A percentile compares a stretch with the other conserved stretches of the same genome.
phyloP scores from a whole-genome alignment of 2,329 filamentous ascomycete species.

The Alternaria conjuncta region DNA sequence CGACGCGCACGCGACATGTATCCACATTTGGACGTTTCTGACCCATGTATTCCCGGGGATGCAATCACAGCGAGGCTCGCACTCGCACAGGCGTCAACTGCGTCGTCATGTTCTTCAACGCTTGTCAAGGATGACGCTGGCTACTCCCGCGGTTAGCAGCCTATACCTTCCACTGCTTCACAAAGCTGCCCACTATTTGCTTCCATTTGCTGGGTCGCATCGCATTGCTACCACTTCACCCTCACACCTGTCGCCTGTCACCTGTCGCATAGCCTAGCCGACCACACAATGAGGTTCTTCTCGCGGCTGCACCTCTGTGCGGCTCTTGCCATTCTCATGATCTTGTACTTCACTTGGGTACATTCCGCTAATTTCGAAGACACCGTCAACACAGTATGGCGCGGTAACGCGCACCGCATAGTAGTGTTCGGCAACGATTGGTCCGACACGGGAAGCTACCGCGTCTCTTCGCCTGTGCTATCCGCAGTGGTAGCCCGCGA shows the following conservation, averaged over 20 bases:
- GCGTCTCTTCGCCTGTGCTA: slow-evolving; percentile 37
- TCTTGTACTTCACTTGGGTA: slow-evolving; percentile 43
- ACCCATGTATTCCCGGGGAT: slow-evolving; percentile 5
- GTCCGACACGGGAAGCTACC: slow-evolving; percentile 48
- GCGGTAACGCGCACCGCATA: slow-evolving; percentile 36
- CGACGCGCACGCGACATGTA: slow-evolving; percentile 21
- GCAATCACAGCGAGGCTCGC: slow-evolving; percentile 2
- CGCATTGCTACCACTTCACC: not conserved
- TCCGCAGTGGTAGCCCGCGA: slow-evolving; percentile 32
- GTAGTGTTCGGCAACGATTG: slow-evolving; percentile 51
- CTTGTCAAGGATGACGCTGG: slow-evolving; percentile 14
- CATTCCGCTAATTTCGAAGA: slow-evolving; percentile 34
- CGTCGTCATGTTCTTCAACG: slow-evolving; percentile 27
- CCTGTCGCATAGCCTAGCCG: not conserved
- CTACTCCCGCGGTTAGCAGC: slow-evolving; percentile 1
- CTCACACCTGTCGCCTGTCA: not conserved
- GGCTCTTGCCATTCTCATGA: slow-evolving; percentile 28
- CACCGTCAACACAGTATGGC: slow-evolving; percentile 38
- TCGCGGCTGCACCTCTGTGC: slow-evolving; percentile 39
- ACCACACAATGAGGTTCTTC: slow-evolving; percentile 37
- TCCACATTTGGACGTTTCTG: slow-evolving; percentile 13
- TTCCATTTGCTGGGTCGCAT: slow-evolving; percentile 1
- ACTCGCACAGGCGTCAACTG: slow-evolving; percentile 13
- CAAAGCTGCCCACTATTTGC: slow-evolving; percentile 22
- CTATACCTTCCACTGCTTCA: slow-evolving; percentile 9